Base-by-base conservation (phyloP, 2,329 filamentous ascomycete genomes). In the Verticillium tricorpus region DNA sequence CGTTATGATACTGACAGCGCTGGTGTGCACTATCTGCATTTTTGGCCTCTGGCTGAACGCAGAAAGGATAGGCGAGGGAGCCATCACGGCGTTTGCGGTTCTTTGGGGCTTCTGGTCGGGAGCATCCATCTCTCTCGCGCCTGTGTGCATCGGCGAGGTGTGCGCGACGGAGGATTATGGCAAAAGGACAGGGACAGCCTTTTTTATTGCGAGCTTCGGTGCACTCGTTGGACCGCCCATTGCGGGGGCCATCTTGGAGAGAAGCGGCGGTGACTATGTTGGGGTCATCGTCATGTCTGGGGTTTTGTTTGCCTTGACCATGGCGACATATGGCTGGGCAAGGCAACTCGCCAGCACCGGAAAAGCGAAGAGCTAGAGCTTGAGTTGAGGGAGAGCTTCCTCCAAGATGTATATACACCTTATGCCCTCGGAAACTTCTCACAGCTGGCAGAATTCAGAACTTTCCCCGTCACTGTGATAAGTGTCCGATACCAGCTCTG, bases 21-120 rank as follows among this genome's bases (percentile, higher is more conserved):
- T 79, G 2, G 59, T 70, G 0, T 71, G 74, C 19, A 75, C 88
- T 0, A 69, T 68, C 6, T 65, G 74, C 61, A 74, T 87, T 7
- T 83, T 85, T 5, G 84, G 82, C 2, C 71, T 90, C 8, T 92
- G 89, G 89, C 79, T 91, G 11, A 25, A 25, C 25, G 87, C 71
- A 1, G 72, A 76, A 1, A 73, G 78, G 1, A 72, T 74, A 3
- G 78, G 72, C 11, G 73, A 80, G 50, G 72, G 80, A 0, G 71
- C 87, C 28, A 77, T 87, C 0, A 79, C 89, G 58, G 77, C 85
- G 1, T 92, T 89, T 67, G 79, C 83, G 0, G 72, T 89, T 1
- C 69, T 90, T 1, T 91, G 91, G 70, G 90, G 90, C 0, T 90
- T 93, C 69, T 86, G 84, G 17, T 88, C 83, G 17, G 90, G 90